Conservation (phyloP, 208 protist genomes). For the Zelonia costaricensis region DNA sequence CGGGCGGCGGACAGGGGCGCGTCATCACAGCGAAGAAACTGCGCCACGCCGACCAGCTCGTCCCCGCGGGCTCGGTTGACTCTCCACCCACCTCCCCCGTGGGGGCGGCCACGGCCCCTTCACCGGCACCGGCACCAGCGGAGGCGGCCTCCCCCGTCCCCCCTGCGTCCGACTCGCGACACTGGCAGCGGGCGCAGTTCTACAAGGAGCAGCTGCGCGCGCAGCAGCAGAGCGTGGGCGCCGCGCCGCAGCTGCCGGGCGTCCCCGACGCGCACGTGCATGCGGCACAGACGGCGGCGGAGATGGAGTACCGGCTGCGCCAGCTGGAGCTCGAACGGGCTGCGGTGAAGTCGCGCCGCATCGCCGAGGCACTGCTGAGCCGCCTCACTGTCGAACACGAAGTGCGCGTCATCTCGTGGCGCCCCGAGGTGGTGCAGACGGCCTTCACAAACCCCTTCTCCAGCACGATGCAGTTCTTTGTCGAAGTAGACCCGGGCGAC, state of each 20-base stretch:
- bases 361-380: constrained; percentile 69
- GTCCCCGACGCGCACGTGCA: constrained; percentile 57
- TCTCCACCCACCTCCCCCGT: neutral
- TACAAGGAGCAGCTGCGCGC: constrained; percentile 50
- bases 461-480: constrained; percentile 63
- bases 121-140: neutral
- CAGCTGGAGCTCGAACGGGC: constrained; percentile 81
- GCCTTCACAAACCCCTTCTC: constrained; percentile 73
- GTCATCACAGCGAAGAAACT: constrained; percentile 78
- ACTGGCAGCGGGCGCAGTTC: constrained; percentile 69
- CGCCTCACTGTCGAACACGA: constrained; percentile 71
- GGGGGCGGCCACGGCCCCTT: neutral
- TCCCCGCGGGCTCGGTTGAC: neutral
- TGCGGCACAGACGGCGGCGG: constrained; percentile 35
- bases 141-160: neutral
- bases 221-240: constrained; percentile 17
- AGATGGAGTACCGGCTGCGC: constrained; percentile 77
- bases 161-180: constrained; percentile 21
- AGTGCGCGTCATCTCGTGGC: constrained; percentile 56
- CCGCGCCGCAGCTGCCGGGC: constrained; percentile 35
- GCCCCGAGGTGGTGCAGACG: constrained; percentile 59
- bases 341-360: constrained; percentile 66
- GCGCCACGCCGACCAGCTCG: constrained; percentile 51
- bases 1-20: constrained; percentile 16
- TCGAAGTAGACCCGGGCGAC: constrained; percentile 48